Evolutionary conservation across 805 yeast species (phyloP).

Genomic region (Peterozyma xylosa): DNA sequence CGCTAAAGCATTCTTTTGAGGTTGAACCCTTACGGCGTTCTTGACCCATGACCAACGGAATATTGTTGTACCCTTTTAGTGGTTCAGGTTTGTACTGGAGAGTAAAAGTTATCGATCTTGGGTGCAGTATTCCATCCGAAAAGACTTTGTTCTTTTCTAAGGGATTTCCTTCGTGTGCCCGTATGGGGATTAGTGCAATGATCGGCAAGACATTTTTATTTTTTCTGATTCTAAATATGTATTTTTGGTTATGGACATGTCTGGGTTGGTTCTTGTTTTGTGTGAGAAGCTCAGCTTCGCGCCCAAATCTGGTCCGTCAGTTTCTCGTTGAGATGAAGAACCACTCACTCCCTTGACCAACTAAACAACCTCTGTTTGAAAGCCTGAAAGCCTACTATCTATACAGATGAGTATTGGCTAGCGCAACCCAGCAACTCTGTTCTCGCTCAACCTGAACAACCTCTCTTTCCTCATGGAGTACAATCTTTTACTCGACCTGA

Average conservation of each 20-base stretch:
- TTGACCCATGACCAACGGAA: constrained; percentile 53
- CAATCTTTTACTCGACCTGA: constrained; percentile 29
- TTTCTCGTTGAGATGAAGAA: too few species aligned
- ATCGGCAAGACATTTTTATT: constrained; percentile 36
- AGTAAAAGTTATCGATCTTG: constrained; percentile 46
- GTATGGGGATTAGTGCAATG: constrained; percentile 59
- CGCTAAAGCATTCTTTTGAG: constrained; percentile 51
- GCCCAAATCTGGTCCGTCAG: too few species aligned
- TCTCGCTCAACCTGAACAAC: constrained; percentile 37
- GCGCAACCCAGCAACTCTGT: constrained; percentile 25
- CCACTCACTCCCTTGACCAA: too few species aligned
- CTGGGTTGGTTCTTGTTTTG: too few species aligned
- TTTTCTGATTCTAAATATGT: too few species aligned
- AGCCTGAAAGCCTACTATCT: too few species aligned
- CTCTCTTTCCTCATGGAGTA: constrained; percentile 41
- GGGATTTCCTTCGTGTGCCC: constrained; percentile 61
- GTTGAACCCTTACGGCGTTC: constrained; percentile 47
- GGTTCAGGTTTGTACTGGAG: constrained; percentile 39
- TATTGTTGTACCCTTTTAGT: constrained; percentile 23
- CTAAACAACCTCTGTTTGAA: too few species aligned
- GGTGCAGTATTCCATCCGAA: constrained; percentile 56
- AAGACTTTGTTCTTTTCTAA: constrained; percentile 28
- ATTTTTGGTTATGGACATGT: too few species aligned
- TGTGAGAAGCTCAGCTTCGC: too few species aligned
- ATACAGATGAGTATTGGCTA: too few species aligned